Evolutionary conservation across 2,329 filamentous ascomycete species (phyloP).

Genomic region (Camptophora hylomeconis): DNA sequence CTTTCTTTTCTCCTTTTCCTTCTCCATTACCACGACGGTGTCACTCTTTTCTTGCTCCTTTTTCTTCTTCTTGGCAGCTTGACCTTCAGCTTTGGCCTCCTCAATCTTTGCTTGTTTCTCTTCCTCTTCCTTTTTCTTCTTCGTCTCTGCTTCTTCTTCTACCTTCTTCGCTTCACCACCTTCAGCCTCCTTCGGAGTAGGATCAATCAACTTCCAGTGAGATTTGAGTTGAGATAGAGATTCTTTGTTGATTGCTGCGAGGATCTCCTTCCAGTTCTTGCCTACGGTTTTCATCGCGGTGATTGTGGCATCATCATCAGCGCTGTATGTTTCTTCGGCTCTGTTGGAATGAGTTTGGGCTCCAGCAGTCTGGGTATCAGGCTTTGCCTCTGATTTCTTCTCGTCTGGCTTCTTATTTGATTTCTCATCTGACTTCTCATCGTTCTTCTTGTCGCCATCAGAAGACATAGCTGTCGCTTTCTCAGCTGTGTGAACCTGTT

Average conservation of each 20-base stretch:
- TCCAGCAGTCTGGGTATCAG: not conserved
- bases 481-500: conserved; percentile 9
- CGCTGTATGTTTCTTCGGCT: conserved; percentile 6
- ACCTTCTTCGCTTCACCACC: conserved; percentile 7
- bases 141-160: conserved; percentile 2
- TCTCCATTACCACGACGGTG: conserved; percentile 2
- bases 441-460: not conserved
- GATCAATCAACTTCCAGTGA: conserved; percentile 15
- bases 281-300: conserved; percentile 17
- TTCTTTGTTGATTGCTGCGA: too few species aligned
- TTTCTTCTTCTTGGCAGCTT: conserved; percentile 3
- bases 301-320: conserved; percentile 17
- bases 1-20: conserved; percentile 8
- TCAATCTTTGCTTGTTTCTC: conserved; percentile 6
- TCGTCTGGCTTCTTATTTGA: conserved; percentile 2
- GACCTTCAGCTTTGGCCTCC: conserved; percentile 4
- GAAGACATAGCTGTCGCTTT: not conserved
- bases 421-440: conserved; percentile 3
- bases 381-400: conserved; percentile 5
- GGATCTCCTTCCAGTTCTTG: conserved; percentile 16
- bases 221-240: conserved; percentile 11
- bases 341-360: not conserved
- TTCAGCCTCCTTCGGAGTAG: too few species aligned
- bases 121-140: conserved; percentile 2
- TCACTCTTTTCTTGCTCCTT: conserved; percentile 2